These are phyloP conservation scores for Chaetomiaceae sp. DNA, from an alignment of 2,329 filamentous ascomycete genomes.

Conservation along the genomic window DNA sequence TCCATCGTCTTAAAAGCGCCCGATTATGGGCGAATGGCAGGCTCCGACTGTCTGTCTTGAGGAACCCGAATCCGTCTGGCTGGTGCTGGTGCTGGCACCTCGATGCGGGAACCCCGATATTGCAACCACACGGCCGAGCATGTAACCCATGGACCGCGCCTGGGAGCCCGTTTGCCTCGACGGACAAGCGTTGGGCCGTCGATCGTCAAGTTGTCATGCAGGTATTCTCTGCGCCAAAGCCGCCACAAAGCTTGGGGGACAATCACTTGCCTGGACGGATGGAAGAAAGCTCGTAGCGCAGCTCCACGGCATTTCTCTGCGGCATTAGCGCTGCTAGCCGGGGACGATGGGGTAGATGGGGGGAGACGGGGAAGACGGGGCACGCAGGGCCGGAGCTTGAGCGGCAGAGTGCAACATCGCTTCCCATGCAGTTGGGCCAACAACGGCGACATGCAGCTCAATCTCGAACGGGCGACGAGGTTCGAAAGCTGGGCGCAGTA, in stretches of 20 bases:
- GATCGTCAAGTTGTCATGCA: neutral
- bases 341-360: too few species aligned
- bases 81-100: conserved; percentile 16
- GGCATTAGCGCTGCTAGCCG: too few species aligned
- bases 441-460: conserved; percentile 7
- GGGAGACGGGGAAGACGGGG: too few species aligned
- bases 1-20: conserved; percentile 14
- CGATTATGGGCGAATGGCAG: conserved; percentile 14
- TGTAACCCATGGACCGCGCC: conserved; percentile 15
- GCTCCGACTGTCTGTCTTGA: neutral
- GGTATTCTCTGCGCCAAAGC: neutral
- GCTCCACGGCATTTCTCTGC: too few species aligned
- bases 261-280: too few species aligned
- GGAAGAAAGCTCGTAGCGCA: too few species aligned
- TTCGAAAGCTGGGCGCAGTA: neutral
- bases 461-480: conserved; percentile 5
- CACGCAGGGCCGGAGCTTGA: too few species aligned
- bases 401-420: conserved; percentile 2
- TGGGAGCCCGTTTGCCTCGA: neutral
- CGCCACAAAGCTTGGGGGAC: conserved; percentile 18
- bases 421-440: conserved; percentile 11
- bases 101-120: conserved; percentile 19
- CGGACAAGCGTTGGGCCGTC: neutral
- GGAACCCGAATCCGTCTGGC: conserved; percentile 17
- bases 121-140: conserved; percentile 24